Evolutionary conservation across 805 yeast species (phyloP).

Genomic region (Saccharomycopsis guyanensis): DNA sequence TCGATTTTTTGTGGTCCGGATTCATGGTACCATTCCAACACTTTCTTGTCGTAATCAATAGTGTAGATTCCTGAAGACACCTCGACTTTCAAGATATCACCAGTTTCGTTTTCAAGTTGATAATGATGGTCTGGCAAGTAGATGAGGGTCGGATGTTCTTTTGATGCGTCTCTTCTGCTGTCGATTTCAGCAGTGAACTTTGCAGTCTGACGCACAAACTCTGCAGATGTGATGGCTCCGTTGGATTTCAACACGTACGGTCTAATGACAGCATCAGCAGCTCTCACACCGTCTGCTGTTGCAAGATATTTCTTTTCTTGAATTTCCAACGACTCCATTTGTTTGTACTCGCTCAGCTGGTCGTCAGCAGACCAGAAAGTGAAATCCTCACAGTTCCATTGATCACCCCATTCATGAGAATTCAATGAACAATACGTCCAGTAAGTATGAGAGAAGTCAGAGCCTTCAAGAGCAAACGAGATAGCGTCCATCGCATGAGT

Average conservation of each 20-base stretch:
- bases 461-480: slow-evolving; percentile 68
- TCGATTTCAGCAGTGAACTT: slow-evolving; percentile 42
- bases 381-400: slow-evolving; percentile 91
- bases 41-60: slow-evolving; percentile 43
- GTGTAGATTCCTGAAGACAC: slow-evolving; percentile 43
- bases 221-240: slow-evolving; percentile 49
- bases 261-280: slow-evolving; percentile 64
- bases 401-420: slow-evolving; percentile 79
- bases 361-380: slow-evolving; percentile 78
- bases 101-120: slow-evolving; percentile 33
- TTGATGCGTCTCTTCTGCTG: slow-evolving; percentile 25
- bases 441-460: slow-evolving; percentile 62
- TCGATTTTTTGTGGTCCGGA: slow-evolving; percentile 32
- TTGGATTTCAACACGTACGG: slow-evolving; percentile 63
- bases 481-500: slow-evolving; percentile 80
- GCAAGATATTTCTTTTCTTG: background rate
- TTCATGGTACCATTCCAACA: slow-evolving; percentile 66
- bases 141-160: slow-evolving; percentile 45
- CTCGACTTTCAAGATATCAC: slow-evolving; percentile 33
- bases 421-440: slow-evolving; percentile 81
- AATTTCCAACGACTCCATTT: background rate
- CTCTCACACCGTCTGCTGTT: slow-evolving; percentile 56
- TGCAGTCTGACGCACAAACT: slow-evolving; percentile 47
- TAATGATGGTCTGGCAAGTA: slow-evolving; percentile 72
- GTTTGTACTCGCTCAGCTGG: slow-evolving; percentile 17